These are phyloP conservation scores for Halophytophthora polymorphica DNA, from an alignment of 352 stramenopile genomes.

Conservation along the genomic window DNA sequence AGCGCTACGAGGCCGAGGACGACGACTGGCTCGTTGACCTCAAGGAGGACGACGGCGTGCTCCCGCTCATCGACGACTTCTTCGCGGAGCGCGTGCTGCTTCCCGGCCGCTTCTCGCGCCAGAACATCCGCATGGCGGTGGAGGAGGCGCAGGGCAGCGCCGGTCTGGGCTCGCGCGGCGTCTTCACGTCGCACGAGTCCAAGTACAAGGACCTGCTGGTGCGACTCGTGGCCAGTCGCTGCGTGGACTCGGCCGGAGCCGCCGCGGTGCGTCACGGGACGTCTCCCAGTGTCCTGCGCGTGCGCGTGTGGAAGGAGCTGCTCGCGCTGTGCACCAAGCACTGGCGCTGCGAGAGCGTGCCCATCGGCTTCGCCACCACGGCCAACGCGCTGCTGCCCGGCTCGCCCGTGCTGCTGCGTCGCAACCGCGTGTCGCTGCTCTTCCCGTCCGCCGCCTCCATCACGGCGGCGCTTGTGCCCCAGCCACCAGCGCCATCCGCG, in stretches of 20 bases:
- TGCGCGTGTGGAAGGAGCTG: slow-evolving; percentile 61
- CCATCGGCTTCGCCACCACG: slow-evolving; percentile 57
- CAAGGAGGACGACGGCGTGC: slow-evolving; percentile 36
- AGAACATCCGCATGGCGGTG: slow-evolving; percentile 62
- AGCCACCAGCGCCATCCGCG: slow-evolving; percentile 16
- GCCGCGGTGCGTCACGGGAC: slow-evolving; percentile 17
- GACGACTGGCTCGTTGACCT: slow-evolving; percentile 53
- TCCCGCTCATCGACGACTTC: slow-evolving; percentile 52
- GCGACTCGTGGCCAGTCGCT: slow-evolving; percentile 49
- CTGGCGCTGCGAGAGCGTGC: slow-evolving; percentile 65
- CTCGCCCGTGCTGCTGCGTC: slow-evolving; percentile 59
- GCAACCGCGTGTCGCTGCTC: slow-evolving; percentile 63
- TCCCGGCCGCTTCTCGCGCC: slow-evolving; percentile 60
- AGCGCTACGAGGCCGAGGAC: slow-evolving; percentile 58
- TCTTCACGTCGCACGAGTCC: slow-evolving; percentile 34
- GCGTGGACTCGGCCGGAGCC: slow-evolving; percentile 11
- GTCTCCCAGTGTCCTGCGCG: slow-evolving; percentile 32
- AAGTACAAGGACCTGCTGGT: slow-evolving; percentile 69
- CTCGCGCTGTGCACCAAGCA: slow-evolving; percentile 70
- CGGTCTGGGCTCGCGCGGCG: slow-evolving; percentile 25
- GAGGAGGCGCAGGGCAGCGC: slow-evolving; percentile 31
- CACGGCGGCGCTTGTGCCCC: slow-evolving; percentile 40
- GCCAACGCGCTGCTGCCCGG: slow-evolving; percentile 46
- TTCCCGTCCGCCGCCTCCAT: slow-evolving; percentile 60
- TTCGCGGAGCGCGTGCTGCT: slow-evolving; percentile 57